Evolutionary conservation across 805 yeast species (phyloP), one percentile per base, ranked within the genome.

Genomic region (Zygotorulaspora sp.): DNA sequence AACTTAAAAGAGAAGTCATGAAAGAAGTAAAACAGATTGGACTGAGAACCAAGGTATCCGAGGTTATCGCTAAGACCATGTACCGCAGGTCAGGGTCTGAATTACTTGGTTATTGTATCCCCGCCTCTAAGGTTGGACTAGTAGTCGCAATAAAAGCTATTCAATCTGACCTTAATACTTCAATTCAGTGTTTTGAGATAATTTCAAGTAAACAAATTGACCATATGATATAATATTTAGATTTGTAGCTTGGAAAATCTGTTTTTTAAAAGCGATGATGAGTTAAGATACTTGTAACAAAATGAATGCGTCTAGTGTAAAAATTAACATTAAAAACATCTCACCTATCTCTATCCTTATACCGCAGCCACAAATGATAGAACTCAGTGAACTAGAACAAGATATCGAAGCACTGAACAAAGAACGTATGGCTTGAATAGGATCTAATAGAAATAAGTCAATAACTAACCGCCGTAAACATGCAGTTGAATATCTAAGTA

Each of bases 321-420:
- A n/a, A n/a, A n/a, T n/a, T n/a, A n/a, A n/a, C n/a, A n/a, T n/a
- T n/a, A n/a, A 13, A 23, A n/a, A 23, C 8, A 5, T 23, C 8
- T 11, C 13, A 7, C 26, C 26, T 7, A 23, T 7, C 7, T 23
- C 26, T 5, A 4, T 5, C 4, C 26, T 5, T 5, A 11, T n/a
- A n/a, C n/a, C n/a, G n/a, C 26, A 11, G 8, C 4, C 12, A 11
- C 26, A 23, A 11, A 63, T 63, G 67, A 38, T 59, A 6, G 44
- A 47, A 1, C 14, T 59, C 4, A 56, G 48, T 5, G 67, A 61
- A 9, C 40, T 62, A 5, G 55, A 57, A 36, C 66, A 63, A 30
- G 71, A 67, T 44, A 61, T 61, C 13, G 55, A 53, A 1, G 59
- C 71, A 2, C 38, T 67, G 13, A 55, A 50, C 36, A 53, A 47